These are phyloP conservation scores for Colletotrichum godetiae DNA, from an alignment of 2,329 filamentous ascomycete species.

Conservation along the genomic window DNA sequence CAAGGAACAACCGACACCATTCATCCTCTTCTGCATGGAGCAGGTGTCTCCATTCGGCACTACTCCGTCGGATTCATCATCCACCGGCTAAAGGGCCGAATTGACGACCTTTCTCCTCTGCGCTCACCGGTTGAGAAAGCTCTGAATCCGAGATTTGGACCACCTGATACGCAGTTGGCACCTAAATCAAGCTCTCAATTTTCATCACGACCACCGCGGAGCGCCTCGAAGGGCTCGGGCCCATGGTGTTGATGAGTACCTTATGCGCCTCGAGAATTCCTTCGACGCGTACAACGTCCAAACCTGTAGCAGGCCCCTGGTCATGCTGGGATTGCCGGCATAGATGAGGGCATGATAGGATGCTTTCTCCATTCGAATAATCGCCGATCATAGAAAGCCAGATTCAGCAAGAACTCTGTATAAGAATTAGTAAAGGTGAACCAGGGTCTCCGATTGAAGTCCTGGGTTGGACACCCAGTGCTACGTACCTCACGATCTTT, in stretches of 20 bases:
- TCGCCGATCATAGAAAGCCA: constrained; percentile 63
- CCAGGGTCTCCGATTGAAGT: constrained; percentile 37
- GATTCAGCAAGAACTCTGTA: constrained; percentile 70
- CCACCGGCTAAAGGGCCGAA: background rate
- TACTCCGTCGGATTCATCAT: background rate
- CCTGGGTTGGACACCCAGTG: constrained; percentile 42
- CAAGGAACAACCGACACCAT: background rate
- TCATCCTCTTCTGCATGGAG: background rate
- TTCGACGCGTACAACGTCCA: background rate
- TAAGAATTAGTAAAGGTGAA: constrained; percentile 31
- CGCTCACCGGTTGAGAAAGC: background rate
- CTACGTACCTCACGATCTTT: constrained; percentile 95
- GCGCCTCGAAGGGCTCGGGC: background rate
- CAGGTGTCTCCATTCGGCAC: background rate
- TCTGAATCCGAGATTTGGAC: background rate
- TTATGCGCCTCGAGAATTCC: background rate
- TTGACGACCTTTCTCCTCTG: background rate
- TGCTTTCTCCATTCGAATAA: constrained; percentile 3
- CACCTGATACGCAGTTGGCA: background rate
- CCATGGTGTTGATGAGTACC: background rate
- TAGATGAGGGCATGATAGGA: background rate
- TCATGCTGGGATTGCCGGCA: background rate
- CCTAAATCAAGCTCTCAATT: background rate
- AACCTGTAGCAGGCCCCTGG: background rate
- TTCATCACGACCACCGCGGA: background rate